A percentile compares a stretch with the other conserved stretches of the same genome.
Conservation (phyloP, 768 basidiomycete genomes). For the Suillus lakei region DNA sequence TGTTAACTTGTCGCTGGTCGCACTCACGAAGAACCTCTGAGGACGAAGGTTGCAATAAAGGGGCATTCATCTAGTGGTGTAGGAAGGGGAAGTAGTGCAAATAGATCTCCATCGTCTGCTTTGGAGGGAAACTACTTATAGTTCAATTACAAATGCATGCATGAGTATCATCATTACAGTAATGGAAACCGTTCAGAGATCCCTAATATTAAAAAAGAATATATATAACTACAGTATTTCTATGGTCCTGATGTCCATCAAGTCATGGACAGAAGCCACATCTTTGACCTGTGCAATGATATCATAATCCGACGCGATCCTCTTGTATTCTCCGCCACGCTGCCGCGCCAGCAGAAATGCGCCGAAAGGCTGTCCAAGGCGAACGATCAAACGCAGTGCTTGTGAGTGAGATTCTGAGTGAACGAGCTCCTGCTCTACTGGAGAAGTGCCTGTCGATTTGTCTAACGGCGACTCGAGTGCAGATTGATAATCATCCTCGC, state of each 20-base stretch:
- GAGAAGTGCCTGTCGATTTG: not conserved
- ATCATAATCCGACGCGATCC: not conserved
- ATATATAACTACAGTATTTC: not conserved
- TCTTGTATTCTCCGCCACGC: not conserved
- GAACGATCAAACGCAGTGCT: not conserved
- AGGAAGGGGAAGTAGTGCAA: too few species aligned
- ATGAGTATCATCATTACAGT: too few species aligned
- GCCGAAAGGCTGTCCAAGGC: not conserved
- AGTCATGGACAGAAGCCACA: not conserved
- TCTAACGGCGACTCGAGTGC: not conserved
- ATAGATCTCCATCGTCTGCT: too few species aligned
- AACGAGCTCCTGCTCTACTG: not conserved
- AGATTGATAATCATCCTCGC: too few species aligned
- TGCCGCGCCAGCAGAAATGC: not conserved
- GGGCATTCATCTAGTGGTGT: too few species aligned
- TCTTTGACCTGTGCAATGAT: not conserved
- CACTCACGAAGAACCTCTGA: not conserved
- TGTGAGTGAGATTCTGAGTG: not conserved
- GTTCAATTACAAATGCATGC: too few species aligned
- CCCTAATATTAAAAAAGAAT: too few species aligned
- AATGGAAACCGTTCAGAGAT: too few species aligned
- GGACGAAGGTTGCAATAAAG: not conserved
- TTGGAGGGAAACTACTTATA: too few species aligned
- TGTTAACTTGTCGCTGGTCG: not conserved
- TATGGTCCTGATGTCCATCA: not conserved